Percentiles rank a stretch among this genome's conserved stretches.
These are phyloP conservation scores for Podosphaera fusca DNA, from an alignment of 2,329 filamentous ascomycete genomes.

Conservation along the genomic window DNA sequence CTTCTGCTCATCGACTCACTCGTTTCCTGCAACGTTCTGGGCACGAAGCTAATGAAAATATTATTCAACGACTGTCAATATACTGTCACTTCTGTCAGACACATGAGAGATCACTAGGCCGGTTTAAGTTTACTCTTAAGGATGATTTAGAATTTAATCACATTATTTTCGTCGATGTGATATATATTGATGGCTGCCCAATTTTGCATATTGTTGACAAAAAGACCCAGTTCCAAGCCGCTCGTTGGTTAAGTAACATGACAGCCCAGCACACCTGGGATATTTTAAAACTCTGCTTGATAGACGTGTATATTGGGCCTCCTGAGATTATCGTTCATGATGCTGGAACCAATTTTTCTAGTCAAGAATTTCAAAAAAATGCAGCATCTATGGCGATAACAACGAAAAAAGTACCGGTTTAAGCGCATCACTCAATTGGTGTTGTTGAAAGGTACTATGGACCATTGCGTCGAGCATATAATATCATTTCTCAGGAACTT, in stretches of 20 bases:
- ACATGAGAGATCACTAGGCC: not conserved
- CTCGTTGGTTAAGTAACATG: not conserved
- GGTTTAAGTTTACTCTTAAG: not conserved
- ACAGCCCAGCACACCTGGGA: not conserved
- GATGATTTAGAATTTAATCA: conserved; percentile 1
- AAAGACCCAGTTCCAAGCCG: not conserved
- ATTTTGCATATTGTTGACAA: conserved; percentile 1
- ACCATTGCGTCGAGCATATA: not conserved
- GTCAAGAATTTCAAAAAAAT: conserved; percentile 1
- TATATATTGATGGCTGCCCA: not conserved
- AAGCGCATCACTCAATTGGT: not conserved
- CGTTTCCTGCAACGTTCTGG: no score
- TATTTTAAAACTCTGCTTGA: not conserved
- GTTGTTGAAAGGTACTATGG: no score
- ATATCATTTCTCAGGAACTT: no score
- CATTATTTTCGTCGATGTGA: not conserved
- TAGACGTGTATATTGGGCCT: not conserved
- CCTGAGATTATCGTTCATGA: no score
- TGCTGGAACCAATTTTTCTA: conserved; percentile 1
- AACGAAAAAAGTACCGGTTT: not conserved
- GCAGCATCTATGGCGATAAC: not conserved
- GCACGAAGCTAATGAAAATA: no score
- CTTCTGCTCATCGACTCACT: no score
- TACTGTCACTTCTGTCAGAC: no score
- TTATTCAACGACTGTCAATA: no score